Percentiles rank a stretch among this genome's conserved stretches.
These are phyloP conservation scores for Penicillium turbatum DNA, from an alignment of 495 filamentous ascomycete genomes.

Conservation along the genomic window DNA sequence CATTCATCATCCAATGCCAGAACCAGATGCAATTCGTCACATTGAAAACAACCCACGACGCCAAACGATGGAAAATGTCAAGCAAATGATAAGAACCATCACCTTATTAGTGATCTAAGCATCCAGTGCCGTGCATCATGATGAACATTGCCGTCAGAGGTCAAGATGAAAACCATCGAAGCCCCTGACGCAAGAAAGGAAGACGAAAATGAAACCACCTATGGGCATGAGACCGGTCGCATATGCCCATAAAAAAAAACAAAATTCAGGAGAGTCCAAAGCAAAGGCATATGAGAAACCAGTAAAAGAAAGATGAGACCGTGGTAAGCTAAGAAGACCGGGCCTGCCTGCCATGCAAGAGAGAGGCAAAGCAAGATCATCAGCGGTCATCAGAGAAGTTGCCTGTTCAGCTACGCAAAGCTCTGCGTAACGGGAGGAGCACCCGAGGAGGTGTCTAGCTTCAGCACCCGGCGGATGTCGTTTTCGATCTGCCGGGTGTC, in stretches of 20 bases:
- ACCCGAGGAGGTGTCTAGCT: conserved; percentile 36
- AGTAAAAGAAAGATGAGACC: background rate
- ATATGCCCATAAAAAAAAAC: conserved; percentile 15
- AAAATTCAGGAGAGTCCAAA: conserved; percentile 15
- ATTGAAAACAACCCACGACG: conserved; percentile 21
- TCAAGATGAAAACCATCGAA: conserved; percentile 15
- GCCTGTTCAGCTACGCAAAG: conserved; percentile 26
- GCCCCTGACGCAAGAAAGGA: conserved; percentile 11
- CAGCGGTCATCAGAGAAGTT: background rate
- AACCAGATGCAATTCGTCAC: conserved; percentile 11
- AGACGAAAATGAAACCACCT: conserved; percentile 15
- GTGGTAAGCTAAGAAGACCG: too few relatives aligned
- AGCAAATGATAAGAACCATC: background rate
- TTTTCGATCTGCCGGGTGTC: conserved; percentile 51
- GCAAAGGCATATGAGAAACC: background rate
- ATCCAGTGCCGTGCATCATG: conserved; percentile 18
- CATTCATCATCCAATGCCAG: background rate
- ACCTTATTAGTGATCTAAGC: conserved; percentile 19
- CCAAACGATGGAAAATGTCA: conserved; percentile 24
- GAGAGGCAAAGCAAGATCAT: background rate
- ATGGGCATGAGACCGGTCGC: conserved; percentile 25
- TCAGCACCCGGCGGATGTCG: conserved; percentile 51
- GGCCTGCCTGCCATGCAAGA: background rate
- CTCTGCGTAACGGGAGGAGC: conserved; percentile 24
- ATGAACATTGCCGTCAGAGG: conserved; percentile 6